Evolutionary conservation across 345 rosid genomes (phyloP), one percentile per base, ranked within the genome.

Genomic region (Populus alba): DNA sequence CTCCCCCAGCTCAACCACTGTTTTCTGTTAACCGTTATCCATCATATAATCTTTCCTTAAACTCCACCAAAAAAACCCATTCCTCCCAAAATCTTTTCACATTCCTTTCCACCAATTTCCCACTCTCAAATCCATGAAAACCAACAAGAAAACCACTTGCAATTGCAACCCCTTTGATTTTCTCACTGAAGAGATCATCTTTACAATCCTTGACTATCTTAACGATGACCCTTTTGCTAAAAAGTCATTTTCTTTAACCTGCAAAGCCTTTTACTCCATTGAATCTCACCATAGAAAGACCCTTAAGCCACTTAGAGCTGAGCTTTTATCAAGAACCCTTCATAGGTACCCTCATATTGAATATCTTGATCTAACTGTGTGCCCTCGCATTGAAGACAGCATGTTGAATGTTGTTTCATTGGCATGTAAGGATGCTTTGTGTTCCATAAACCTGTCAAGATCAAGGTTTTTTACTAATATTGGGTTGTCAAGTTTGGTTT

Each of bases 291-390:
- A 88, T 83, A 88, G 93, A 18, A 83, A 78, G 63, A 11, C 65
- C 41, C 87, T 91, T 51, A 88, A 81, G 69, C 93, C 95, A 31
- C 89, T 90, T 51, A 88, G 89, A 66, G 83, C 83, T 53, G 88
- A 88, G 29, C 86, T 80, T 85, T 85, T 91, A 78, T 82, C 88
- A 7, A 49, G 79, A 66, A 66, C 87, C 81, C 92, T 91, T 72
- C 17, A 37, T 67, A 87, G 92, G 15, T 91, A 87, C 81, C 90
- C 89, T 17, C 80, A 73, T 73, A 41, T 85, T 27, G 18, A 78
- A 43, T 82, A 79, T 70, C 88, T 88, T 70, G 90, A 91, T 85
- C 87, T 90, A 83, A 83, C 89, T 55, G 89, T 90, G 59, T 91
- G 93, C 75, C 90, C 95, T 35, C 88, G 91, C 8, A 71, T 91